A percentile compares a stretch with the other conserved stretches of the same genome.
Evolutionary conservation across 2,329 filamentous ascomycete genomes (phyloP).

Genomic region (Neonectria ditissima): DNA sequence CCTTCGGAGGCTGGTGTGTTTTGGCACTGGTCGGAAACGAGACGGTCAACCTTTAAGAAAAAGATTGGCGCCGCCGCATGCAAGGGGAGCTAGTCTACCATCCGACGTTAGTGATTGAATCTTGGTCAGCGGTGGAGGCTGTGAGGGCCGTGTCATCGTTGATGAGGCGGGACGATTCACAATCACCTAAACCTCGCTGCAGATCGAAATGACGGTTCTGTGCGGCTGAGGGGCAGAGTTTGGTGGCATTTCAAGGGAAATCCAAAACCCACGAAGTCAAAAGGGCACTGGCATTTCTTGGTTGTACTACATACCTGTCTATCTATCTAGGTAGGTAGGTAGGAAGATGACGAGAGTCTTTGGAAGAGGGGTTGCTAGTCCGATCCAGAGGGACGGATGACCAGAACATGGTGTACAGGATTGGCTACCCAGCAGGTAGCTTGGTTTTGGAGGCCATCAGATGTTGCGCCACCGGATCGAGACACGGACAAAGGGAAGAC

Average conservation of each 20-base stretch:
- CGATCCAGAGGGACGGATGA: conserved; percentile 18
- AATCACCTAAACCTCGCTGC: neutral
- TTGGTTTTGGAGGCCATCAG: conserved; percentile 14
- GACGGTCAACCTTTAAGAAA: neutral
- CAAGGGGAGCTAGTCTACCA: neutral
- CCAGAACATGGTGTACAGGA: conserved; percentile 17
- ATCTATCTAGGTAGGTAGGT: too few species aligned
- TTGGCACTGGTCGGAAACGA: conserved; percentile 4
- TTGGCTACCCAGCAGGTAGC: conserved; percentile 13
- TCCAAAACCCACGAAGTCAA: conserved; percentile 14
- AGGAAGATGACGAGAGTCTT: conserved; percentile 2
- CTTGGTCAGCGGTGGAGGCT: neutral
- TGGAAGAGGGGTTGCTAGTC: conserved; percentile 17
- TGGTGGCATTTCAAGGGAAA: conserved; percentile 9
- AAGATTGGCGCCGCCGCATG: conserved; percentile 6
- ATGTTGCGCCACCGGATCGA: conserved; percentile 23
- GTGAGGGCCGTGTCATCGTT: conserved; percentile 3
- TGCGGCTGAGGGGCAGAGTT: conserved; percentile 10
- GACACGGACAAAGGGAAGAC: conserved; percentile 3
- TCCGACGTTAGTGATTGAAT: neutral
- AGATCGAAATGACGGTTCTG: conserved; percentile 9
- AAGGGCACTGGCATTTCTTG: conserved; percentile 14
- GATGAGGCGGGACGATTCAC: conserved; percentile 2
- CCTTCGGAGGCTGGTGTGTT: conserved; percentile 10
- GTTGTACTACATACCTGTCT: neutral